These are phyloP conservation scores for Heracleum sosnowskyi DNA, from an alignment of 129 eudicot species.

Conservation along the genomic window DNA sequence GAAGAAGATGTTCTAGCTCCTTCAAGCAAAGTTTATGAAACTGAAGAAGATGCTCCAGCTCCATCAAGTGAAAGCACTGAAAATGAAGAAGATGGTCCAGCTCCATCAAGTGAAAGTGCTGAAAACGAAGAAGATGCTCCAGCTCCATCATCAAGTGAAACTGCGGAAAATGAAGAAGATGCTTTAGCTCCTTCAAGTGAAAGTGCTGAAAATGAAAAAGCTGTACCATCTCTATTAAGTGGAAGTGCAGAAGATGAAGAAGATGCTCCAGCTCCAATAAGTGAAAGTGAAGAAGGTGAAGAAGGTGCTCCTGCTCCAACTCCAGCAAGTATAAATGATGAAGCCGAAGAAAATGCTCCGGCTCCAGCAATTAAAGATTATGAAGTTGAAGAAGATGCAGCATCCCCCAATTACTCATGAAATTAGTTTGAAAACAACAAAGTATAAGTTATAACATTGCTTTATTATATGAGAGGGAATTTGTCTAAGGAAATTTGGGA, in stretches of 20 bases:
- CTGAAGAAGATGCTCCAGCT: not conserved
- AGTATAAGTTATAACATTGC: not conserved
- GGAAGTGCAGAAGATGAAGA: not conserved
- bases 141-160: not conserved
- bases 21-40: not conserved
- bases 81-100: not conserved
- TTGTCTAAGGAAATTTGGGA: not conserved
- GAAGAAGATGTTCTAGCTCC: not conserved
- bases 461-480: not conserved
- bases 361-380: not conserved
- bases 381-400: not conserved
- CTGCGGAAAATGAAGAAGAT: not conserved
- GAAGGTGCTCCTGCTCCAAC: not conserved
- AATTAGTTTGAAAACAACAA: not conserved
- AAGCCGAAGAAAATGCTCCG: not conserved
- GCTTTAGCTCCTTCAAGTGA: not conserved
- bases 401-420: not conserved
- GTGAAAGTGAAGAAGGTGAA: not conserved
- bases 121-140: not conserved
- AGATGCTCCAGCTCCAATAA: not conserved
- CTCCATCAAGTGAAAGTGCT: not conserved
- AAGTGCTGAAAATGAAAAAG: not conserved
- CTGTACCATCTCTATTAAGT: not conserved
- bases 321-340: not conserved
- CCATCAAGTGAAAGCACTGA: not conserved